These are phyloP conservation scores for Clonostachys rhizophaga DNA, from an alignment of 2,329 filamentous ascomycete genomes.

Conservation along the genomic window DNA sequence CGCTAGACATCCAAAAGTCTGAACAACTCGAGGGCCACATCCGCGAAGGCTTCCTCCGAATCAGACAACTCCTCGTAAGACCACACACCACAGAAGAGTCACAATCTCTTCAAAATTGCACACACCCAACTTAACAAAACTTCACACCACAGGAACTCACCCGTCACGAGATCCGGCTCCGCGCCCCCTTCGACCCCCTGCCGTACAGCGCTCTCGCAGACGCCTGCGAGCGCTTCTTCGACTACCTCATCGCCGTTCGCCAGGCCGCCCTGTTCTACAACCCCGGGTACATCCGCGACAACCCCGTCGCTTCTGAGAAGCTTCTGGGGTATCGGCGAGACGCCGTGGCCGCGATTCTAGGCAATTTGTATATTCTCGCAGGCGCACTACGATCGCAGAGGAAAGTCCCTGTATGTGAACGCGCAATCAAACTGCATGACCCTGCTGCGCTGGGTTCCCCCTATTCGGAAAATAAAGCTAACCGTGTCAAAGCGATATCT, in stretches of 20 bases:
- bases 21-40: slow-evolving; percentile 55
- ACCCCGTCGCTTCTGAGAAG: slow-evolving; percentile 39
- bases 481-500: slow-evolving; percentile 35
- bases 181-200: slow-evolving; percentile 50
- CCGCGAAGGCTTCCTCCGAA: slow-evolving; percentile 55
- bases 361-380: slow-evolving; percentile 53
- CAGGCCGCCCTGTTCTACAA: slow-evolving; percentile 55
- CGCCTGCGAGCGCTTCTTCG: slow-evolving; percentile 53
- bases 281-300: slow-evolving; percentile 43
- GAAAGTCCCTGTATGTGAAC: slow-evolving; percentile 38
- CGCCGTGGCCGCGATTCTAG: slow-evolving; percentile 51
- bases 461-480: neutral
- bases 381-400: slow-evolving; percentile 45
- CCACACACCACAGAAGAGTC: neutral
- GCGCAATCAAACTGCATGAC: neutral
- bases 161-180: slow-evolving; percentile 53
- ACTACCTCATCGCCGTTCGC: slow-evolving; percentile 51
- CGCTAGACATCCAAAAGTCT: slow-evolving; percentile 44
- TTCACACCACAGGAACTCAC: slow-evolving; percentile 34
- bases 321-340: slow-evolving; percentile 48
- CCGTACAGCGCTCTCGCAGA: slow-evolving; percentile 52
- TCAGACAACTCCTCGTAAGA: slow-evolving; percentile 47
- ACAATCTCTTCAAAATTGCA: neutral
- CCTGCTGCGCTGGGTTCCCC: neutral
- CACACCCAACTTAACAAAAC: neutral